Evolutionary conservation across 2,329 filamentous ascomycete genomes (phyloP).

Genomic region (Arachnomyces sp.): DNA sequence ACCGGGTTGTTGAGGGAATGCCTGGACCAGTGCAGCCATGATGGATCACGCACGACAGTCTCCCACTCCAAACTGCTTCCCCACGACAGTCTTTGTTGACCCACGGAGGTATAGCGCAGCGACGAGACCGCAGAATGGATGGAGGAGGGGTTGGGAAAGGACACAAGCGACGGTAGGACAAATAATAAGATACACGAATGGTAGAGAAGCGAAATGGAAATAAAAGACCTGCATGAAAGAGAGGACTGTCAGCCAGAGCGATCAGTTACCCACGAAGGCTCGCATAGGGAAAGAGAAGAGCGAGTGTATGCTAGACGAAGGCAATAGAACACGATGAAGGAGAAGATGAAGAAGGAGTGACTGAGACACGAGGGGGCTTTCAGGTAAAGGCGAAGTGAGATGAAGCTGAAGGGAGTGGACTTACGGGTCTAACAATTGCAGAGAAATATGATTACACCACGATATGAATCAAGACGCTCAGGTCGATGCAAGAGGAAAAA

Average conservation of each 20-base stretch:
- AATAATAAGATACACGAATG: conserved; percentile 1
- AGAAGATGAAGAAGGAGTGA: not conserved
- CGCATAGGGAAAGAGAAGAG: conserved; percentile 1
- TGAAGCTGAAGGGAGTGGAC: conserved; percentile 12
- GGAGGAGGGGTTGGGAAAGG: conserved; percentile 13
- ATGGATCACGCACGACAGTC: conserved; percentile 29
- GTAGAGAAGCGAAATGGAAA: not conserved
- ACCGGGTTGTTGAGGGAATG: conserved; percentile 65
- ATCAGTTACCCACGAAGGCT: not conserved
- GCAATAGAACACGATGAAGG: conserved; percentile 5
- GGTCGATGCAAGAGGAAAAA: conserved; percentile 4
- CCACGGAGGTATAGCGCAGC: conserved; percentile 10
- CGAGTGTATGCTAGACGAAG: not conserved
- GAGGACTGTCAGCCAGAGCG: not conserved
- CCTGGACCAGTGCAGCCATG: conserved; percentile 81
- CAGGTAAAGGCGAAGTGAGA: conserved; percentile 12
- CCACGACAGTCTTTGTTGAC: conserved; percentile 16
- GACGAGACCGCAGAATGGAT: conserved; percentile 9
- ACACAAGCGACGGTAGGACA: conserved; percentile 1
- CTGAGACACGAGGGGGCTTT: conserved; percentile 1
- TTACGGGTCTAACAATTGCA: not conserved
- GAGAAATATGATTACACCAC: conserved; percentile 4
- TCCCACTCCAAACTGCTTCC: conserved; percentile 13
- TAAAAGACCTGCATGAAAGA: conserved; percentile 2
- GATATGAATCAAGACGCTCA: conserved; percentile 5